Base-by-base conservation (phyloP, 73 alveolate species). In the Tetrahymena malaccensis region DNA sequence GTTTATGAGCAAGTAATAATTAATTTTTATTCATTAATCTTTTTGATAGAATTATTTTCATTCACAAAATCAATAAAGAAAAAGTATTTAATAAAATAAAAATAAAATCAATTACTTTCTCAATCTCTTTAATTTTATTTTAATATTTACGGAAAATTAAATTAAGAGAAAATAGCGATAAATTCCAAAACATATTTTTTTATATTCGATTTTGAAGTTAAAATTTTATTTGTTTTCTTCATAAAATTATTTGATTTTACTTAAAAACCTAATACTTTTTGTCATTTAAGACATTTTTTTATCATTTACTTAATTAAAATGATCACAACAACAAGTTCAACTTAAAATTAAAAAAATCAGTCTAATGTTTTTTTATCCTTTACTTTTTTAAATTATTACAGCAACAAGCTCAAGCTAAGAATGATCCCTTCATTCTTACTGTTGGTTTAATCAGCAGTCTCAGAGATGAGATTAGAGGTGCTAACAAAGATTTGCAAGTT, bases 1-100 rank as follows among this genome's bases (percentile, higher is more conserved):
- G 96, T 96, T 56, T 97, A 97, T 94, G 96, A 96, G 84, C 84
- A 93, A 93, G 94, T 93, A 95, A n/a, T n/a, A n/a, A 94, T 40
- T 40, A 56, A 93, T 84, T 96, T 38, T 55, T 4, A 40, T 40
- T 17, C 13, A 50, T 35, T 22, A 7, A n/a, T 35, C 43, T 33
- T 21, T 33, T 85, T 19, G 21, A 27, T n/a, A 37, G 8, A 7
- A 89, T 43, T 10, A 33, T 95, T 89, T 93, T 43, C 25, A 34
- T 34, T n/a, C 40, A 85, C 6, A 34, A 93, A 25, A 55, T 43
- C 6, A 34, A 85, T 15, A 95, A 93, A 95, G 93, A 95, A 12
- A 11, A 70, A 70, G 37, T 25, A 3, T 31, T 25, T n/a, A 50
- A 50, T 19, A 1, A 15, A 50, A 50, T 19, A 13, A 44, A 44